These are phyloP conservation scores for Xylaria sp. DNA, from an alignment of 2,329 filamentous ascomycete genomes.

Conservation along the genomic window DNA sequence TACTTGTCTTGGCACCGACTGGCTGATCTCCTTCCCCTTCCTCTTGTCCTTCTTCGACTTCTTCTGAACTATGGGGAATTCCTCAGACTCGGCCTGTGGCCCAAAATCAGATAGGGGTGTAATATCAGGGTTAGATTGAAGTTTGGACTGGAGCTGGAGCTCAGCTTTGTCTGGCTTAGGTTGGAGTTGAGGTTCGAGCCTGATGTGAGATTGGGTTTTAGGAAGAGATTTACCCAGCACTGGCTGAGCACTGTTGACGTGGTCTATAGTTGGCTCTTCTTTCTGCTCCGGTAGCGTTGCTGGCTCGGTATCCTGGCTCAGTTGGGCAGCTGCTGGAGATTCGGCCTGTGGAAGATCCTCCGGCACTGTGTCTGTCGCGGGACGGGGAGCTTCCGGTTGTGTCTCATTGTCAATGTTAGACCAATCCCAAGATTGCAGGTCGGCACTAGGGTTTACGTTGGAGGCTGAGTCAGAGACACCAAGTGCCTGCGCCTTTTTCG, in stretches of 20 bases:
- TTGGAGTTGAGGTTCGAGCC: slow-evolving; percentile 15
- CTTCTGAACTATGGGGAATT: slow-evolving; percentile 35
- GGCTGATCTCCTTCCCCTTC: slow-evolving; percentile 40
- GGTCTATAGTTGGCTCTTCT: slow-evolving; percentile 13
- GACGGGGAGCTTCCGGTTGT: slow-evolving; percentile 11
- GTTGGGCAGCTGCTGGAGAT: background rate
- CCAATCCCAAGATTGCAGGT: slow-evolving; percentile 29
- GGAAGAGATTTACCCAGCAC: slow-evolving; percentile 20
- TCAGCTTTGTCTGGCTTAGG: slow-evolving; percentile 16
- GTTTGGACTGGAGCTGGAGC: background rate
- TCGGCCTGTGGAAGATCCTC: slow-evolving; percentile 14
- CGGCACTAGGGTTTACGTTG: background rate
- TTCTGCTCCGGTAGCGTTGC: slow-evolving; percentile 1
- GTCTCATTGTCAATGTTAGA: slow-evolving; percentile 27
- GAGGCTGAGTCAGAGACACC: slow-evolving; percentile 15
- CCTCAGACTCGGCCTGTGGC: slow-evolving; percentile 12
- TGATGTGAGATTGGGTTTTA: slow-evolving; percentile 21
- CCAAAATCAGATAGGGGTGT: no score
- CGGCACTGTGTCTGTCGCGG: background rate
- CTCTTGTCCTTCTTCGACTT: slow-evolving; percentile 47
- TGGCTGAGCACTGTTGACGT: slow-evolving; percentile 9
- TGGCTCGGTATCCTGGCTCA: background rate
- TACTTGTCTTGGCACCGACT: slow-evolving; percentile 31
- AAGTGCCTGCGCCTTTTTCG: slow-evolving; percentile 12
- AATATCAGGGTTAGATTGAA: background rate